Evolutionary conservation across 768 basidiomycete species (phyloP).

Genomic region (Pisolithus sp.): DNA sequence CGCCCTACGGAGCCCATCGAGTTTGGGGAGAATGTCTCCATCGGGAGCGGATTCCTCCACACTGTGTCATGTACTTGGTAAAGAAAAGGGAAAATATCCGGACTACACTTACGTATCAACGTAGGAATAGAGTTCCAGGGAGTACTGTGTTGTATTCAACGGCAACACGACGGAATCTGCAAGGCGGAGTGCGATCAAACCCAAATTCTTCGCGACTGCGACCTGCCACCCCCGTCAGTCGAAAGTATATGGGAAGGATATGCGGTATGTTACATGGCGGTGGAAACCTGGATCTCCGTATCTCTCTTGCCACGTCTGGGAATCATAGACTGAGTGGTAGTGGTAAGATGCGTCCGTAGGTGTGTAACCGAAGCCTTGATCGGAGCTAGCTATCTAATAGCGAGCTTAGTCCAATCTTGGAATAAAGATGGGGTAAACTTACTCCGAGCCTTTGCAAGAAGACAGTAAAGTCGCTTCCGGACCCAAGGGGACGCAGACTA

Average conservation of each 20-base stretch:
- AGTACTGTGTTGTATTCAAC: slow-evolving; percentile 73
- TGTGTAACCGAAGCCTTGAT: slow-evolving; percentile 27
- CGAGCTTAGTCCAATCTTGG: not conserved
- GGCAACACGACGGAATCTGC: slow-evolving; percentile 62
- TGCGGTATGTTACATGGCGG: slow-evolving; percentile 48
- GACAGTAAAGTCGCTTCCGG: slow-evolving; percentile 87
- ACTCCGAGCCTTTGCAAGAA: slow-evolving; percentile 80
- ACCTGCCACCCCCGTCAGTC: slow-evolving; percentile 33
- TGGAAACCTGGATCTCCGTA: slow-evolving; percentile 75
- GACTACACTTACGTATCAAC: slow-evolving; percentile 43
- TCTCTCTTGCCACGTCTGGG: slow-evolving; percentile 61
- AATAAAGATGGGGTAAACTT: slow-evolving; percentile 15
- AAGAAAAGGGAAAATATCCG: slow-evolving; percentile 19
- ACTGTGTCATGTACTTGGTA: slow-evolving; percentile 21
- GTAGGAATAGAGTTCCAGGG: slow-evolving; percentile 58
- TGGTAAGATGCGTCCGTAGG: slow-evolving; percentile 62
- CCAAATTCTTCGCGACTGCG: slow-evolving; percentile 62
- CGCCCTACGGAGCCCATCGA: slow-evolving; percentile 40
- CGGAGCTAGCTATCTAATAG: slow-evolving; percentile 29
- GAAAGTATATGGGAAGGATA: not conserved
- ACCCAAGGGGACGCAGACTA: slow-evolving; percentile 61
- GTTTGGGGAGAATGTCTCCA: slow-evolving; percentile 19
- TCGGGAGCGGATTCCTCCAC: slow-evolving; percentile 42
- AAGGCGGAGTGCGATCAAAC: slow-evolving; percentile 55
- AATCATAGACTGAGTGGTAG: slow-evolving; percentile 73